These are phyloP conservation scores for Neurospora sp. DNA, from an alignment of 495 filamentous ascomycete genomes.

Conservation along the genomic window DNA sequence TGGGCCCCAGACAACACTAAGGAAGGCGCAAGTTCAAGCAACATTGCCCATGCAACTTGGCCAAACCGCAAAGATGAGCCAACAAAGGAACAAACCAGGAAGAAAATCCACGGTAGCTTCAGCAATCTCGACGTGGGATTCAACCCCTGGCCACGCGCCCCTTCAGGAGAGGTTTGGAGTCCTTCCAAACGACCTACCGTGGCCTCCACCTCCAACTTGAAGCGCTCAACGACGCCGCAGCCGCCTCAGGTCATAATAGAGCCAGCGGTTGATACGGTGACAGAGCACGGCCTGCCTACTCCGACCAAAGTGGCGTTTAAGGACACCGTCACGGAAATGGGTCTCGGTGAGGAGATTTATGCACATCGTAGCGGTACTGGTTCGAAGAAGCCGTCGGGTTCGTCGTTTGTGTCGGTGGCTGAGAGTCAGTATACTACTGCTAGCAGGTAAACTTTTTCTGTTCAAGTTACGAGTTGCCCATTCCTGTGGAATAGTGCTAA, in stretches of 20 bases:
- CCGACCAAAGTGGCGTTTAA: not conserved
- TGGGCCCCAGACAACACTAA: not conserved
- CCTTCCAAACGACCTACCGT: not conserved
- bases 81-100: not conserved
- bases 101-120: constrained; percentile 3
- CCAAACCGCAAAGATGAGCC: not conserved
- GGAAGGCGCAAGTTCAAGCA: not conserved
- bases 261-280: not conserved
- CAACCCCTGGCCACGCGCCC: constrained; percentile 5
- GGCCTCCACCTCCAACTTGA: not conserved
- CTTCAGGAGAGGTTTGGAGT: not conserved
- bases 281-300: not conserved
- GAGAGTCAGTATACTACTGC: not conserved
- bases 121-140: not conserved
- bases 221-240: not conserved
- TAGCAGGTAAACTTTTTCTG: not conserved
- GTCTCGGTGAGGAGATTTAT: not conserved
- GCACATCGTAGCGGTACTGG: not conserved
- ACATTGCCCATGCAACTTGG: not conserved
- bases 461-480: too few relatives aligned
- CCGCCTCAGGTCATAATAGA: not conserved
- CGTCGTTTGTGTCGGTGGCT: not conserved
- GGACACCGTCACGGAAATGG: not conserved
- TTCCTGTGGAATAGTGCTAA: not conserved
- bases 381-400: not conserved